Base-by-base conservation (phyloP, 2,329 filamentous ascomycete genomes). In the Cladosporium oxysporum region DNA sequence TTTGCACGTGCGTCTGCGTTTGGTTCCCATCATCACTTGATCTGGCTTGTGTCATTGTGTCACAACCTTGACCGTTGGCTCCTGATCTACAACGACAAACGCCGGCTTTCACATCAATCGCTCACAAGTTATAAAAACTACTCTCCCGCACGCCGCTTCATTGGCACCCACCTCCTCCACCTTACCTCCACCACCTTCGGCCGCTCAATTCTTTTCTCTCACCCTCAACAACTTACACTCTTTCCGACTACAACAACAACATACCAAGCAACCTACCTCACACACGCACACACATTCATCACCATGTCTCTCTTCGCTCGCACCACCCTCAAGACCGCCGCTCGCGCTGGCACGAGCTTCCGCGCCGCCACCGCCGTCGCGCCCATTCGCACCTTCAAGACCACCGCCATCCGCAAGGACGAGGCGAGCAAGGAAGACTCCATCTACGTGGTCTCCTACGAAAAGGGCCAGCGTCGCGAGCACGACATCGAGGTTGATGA, bases 401-500 rank as follows among this genome's bases (percentile, higher is more conserved):
- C 68, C 16, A 33, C 61, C 18, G 28, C 37, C 50, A 57, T 69
- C 65, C 44, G 62, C 69, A 53, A 74, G 70, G 68, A 68, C 35
- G 21, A 69, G 66, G 57, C 73, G 71, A 18, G 70, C 72, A 14
- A 64, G 29, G 68, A 71, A 49, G 64, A 68, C 50, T 55, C 64
- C 1, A 71, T 77, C 49, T 71, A 72, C 12, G 74, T 77, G 41
- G 70, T 76, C 61, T 69, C 69, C 67, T 78, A 74, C 69, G 66
- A 70, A 53, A 68, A 72, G 33, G 76, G 75, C 66, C 67, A 75
- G 66, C 73, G 75, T n/a, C 67, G 64, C 4, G 69, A 75, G 52
- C 71, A 75, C 64, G 67, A 65, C 5, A 66, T 79, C 35, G 59
- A 71, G 18, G 73, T 74, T 29, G 67, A 71, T 12, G 61, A 70